Percentiles rank a stretch among this genome's conserved stretches.
These are phyloP conservation scores for Wallacemonas sp. DNA, from an alignment of 208 protist species.

Conservation along the genomic window DNA sequence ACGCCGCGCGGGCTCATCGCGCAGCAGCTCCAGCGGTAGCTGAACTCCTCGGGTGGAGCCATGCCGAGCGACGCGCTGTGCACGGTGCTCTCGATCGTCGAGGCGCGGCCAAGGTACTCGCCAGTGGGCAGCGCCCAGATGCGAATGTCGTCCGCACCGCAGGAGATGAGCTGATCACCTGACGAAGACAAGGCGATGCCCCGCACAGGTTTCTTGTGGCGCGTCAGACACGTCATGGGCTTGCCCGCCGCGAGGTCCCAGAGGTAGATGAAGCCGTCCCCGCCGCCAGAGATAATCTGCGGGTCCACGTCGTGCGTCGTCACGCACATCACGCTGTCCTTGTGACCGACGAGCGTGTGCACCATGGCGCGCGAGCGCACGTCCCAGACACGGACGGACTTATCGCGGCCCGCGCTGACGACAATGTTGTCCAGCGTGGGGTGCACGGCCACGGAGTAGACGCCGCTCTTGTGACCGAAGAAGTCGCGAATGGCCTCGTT, in stretches of 20 bases:
- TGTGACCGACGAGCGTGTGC: conserved; percentile 94
- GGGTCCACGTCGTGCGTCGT: conserved; percentile 88
- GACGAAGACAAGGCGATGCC: conserved; percentile 85
- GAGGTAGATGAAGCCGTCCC: conserved; percentile 92
- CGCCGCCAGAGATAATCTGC: conserved; percentile 93
- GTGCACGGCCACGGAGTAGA: conserved; percentile 95
- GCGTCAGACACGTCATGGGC: conserved; percentile 89
- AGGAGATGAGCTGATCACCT: conserved; percentile 95
- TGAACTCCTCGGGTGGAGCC: conserved; percentile 33
- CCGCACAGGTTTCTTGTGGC: conserved; percentile 99
- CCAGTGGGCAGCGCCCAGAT: conserved; percentile 96
- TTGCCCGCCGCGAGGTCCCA: conserved; percentile 92
- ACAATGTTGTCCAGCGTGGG: conserved; percentile 97
- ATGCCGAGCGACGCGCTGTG: not conserved
- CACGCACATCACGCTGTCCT: conserved; percentile 91
- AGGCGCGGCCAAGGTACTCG: conserved; percentile 95
- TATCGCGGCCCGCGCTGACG: conserved; percentile 97
- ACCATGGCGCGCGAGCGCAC: conserved; percentile 78
- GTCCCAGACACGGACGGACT: conserved; percentile 94
- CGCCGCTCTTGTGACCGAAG: conserved; percentile 97
- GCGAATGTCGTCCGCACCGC: conserved; percentile 97
- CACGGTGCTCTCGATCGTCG: conserved; percentile 46
- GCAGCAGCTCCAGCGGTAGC: conserved; percentile 86
- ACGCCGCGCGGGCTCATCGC: conserved; percentile 88
- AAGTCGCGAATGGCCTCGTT: conserved; percentile 96